Conservation (phyloP, 305 asterid genomes). For the Solanum aculeatissimum region DNA sequence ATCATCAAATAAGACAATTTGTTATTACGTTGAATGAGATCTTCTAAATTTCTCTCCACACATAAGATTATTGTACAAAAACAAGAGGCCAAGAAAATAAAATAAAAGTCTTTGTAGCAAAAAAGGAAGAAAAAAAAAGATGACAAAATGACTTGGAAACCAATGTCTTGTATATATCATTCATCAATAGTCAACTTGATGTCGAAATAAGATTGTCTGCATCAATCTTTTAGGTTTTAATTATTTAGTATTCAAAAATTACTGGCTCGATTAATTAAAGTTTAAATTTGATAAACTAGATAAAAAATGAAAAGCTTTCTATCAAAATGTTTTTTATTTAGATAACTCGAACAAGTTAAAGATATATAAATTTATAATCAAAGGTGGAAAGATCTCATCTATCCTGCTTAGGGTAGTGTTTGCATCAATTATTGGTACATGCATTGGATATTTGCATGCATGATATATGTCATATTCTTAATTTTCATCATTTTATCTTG, state of each 20-base stretch:
- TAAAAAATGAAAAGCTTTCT: background rate
- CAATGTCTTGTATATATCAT: background rate
- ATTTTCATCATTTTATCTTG: background rate
- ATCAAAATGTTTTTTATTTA: background rate
- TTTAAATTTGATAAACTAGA: background rate
- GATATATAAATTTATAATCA: background rate
- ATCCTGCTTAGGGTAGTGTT: rapidly evolving
- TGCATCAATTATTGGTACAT: background rate
- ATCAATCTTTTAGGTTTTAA: background rate
- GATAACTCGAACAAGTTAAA: too few species aligned
- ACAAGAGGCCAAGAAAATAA: background rate
- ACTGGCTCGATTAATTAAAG: background rate
- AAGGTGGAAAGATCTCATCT: background rate
- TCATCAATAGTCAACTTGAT: background rate
- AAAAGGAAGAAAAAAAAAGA: background rate
- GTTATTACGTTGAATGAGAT: background rate
- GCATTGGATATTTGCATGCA: background rate
- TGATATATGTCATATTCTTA: background rate
- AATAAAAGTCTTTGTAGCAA: background rate
- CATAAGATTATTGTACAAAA: background rate
- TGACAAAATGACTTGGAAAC: background rate
- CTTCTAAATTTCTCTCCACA: background rate
- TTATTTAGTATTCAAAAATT: background rate
- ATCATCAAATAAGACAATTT: background rate
- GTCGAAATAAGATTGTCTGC: background rate